These are phyloP conservation scores for Wickerhamiella vanderwaltii DNA, from an alignment of 805 yeast genomes.

Conservation along the genomic window DNA sequence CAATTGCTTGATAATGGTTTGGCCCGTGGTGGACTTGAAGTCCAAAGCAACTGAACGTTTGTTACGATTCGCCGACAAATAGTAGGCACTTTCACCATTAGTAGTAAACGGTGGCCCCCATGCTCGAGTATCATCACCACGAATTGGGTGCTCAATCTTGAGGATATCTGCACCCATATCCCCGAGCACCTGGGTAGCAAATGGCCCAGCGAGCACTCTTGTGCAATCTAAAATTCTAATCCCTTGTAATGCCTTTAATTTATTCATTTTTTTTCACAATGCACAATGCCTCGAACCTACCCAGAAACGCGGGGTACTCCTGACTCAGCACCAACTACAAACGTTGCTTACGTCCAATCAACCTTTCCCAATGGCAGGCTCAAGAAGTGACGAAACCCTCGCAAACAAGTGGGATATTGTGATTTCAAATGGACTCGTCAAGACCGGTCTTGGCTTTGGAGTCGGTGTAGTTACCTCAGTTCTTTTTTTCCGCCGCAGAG, in stretches of 20 bases:
- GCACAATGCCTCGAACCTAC: too few relatives aligned
- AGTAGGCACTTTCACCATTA: conserved; percentile 32
- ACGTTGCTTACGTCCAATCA: conserved; percentile 7
- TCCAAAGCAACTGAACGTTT: conserved; percentile 30
- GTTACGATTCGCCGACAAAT: conserved; percentile 30
- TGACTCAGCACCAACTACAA: not conserved
- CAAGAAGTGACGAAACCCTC: conserved; percentile 18
- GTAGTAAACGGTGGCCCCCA: conserved; percentile 36
- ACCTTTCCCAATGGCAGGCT: conserved; percentile 8
- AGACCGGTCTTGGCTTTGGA: conserved; percentile 93
- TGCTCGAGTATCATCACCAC: conserved; percentile 34
- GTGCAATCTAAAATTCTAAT: conserved; percentile 30
- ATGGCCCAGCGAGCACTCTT: conserved; percentile 35
- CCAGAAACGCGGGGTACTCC: too few relatives aligned
- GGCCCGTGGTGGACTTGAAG: conserved; percentile 28
- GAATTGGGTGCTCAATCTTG: conserved; percentile 31
- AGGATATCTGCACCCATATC: conserved; percentile 35
- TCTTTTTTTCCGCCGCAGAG: conserved; percentile 78
- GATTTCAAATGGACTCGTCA: conserved; percentile 83
- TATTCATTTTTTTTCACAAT: not conserved
- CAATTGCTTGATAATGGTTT: conserved; percentile 24
- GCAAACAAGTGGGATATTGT: conserved; percentile 76
- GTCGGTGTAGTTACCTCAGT: conserved; percentile 92
- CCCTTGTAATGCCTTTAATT: conserved; percentile 26
- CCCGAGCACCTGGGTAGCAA: conserved; percentile 31